Evolutionary conservation across 208 protist genomes (phyloP), one percentile per base, ranked within the genome.

Genomic region (Trypanosoma platydactyli): DNA sequence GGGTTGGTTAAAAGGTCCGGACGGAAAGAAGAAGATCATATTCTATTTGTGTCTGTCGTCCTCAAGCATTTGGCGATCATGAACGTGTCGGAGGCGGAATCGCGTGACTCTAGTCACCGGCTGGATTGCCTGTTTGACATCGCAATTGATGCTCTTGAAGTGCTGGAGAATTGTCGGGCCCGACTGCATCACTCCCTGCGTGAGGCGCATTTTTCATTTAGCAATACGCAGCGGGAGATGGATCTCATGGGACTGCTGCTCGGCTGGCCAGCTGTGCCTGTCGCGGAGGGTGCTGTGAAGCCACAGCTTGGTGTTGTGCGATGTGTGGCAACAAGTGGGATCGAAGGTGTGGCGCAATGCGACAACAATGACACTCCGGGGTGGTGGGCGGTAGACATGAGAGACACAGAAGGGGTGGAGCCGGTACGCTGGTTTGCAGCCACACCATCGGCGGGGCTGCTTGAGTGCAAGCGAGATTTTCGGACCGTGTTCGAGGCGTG

Each of bases 161-260:
- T 40, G 15, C 64, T 91, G 9, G 88, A 94, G 53, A 48, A 12
- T 0, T 53, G 40, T n/a, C 76, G 88, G 0, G 45, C 46, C 7
- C 29, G 41, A 1, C 80, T 94, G 18, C 88, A 94, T 64, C 45
- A 45, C 22, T 25, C 73, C 12, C 69, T 94, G 12, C 80, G 80
- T 11, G 69, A 73, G 30, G 83, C 88, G 22, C 69, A 72, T 59
- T 89, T 94, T 63, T 46, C 51, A 44, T 73, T 83, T 15, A 78
- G 69, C 45, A 55, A 16, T 4, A 71, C 83, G 3, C 81, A 83
- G 53, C 58, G 72, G 1, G 63, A 73, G n/a, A 82, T 87, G 72
- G 87, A 90, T 30, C 60, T 63, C 16, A 72, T 72, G 16, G 87
- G 87, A 4, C 69, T 76, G 20, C 55, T 89, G 5, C 60, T 93